Conservation (phyloP, 345 rosid genomes). For the Jatropha curcas region DNA sequence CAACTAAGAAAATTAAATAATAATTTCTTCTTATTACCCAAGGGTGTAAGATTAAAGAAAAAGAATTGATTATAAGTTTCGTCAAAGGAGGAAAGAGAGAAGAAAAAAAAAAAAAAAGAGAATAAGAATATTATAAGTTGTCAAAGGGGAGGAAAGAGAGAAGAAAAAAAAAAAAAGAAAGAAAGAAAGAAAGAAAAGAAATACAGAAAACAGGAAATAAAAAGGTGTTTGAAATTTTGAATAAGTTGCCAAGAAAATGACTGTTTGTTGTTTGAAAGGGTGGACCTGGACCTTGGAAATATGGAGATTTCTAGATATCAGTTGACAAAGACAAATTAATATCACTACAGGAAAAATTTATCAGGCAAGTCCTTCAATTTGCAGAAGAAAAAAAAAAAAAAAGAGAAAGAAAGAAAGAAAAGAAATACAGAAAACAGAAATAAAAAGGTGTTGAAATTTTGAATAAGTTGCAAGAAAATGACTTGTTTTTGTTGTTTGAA, state of each 20-base stretch:
- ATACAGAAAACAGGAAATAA: not conserved
- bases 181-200: too few species aligned
- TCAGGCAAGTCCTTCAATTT: constrained; percentile 50
- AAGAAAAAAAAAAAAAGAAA: too few species aligned
- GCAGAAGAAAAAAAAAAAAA: too few species aligned
- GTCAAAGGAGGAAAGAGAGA: not conserved
- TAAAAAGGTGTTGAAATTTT: not conserved
- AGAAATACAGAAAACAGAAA: not conserved
- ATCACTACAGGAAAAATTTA: constrained; percentile 91
- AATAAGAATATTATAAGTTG: too few species aligned
- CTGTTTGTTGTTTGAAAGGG: constrained; percentile 48
- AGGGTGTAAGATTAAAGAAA: not conserved
- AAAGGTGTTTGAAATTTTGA: constrained; percentile 3
- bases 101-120: too few species aligned
- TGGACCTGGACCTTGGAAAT: constrained; percentile 99
- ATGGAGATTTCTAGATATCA: constrained; percentile 84
- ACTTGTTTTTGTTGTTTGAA: constrained; percentile 23
- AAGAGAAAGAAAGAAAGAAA: too few species aligned
- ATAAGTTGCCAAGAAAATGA: not conserved
- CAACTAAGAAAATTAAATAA: not conserved
- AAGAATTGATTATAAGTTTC: not conserved
- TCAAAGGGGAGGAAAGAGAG: too few species aligned
- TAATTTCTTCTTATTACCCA: not conserved
- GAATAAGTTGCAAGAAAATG: not conserved
- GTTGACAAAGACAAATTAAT: constrained; percentile 77